Conservation (phyloP, 129 eudicot genomes). For the Flaveria ramosissima region DNA sequence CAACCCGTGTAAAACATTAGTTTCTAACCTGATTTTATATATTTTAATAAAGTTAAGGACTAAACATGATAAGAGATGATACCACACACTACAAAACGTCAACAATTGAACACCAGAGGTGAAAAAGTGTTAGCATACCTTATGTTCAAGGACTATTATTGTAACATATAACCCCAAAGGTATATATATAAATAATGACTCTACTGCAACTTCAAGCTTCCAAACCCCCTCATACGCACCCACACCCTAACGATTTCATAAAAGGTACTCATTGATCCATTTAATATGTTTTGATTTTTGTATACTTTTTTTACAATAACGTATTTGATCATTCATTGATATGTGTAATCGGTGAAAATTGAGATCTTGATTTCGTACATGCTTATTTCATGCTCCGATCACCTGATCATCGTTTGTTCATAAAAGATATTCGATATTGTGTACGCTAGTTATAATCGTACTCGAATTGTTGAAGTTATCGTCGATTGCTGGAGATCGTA, state of each 20-base stretch:
- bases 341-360: background rate
- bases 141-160: conserved; percentile 9
- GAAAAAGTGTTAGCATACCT: background rate
- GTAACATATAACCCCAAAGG: conserved; percentile 19
- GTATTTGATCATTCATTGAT: background rate
- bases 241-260: background rate
- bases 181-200: background rate
- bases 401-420: background rate
- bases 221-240: conserved; percentile 12
- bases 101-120: background rate
- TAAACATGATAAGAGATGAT: too few relatives aligned
- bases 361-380: too few relatives aligned
- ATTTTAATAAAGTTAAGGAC: too few relatives aligned
- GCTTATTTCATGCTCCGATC: background rate
- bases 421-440: too few relatives aligned
- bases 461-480: background rate
- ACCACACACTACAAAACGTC: too few relatives aligned
- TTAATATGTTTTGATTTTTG: background rate
- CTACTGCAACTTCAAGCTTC: conserved; percentile 34
- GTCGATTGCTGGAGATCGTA: too few relatives aligned
- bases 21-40: too few relatives aligned
- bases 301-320: background rate
- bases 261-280: conserved; percentile 42
- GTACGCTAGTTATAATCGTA: background rate
- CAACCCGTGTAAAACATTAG: too few relatives aligned